A percentile compares a stretch with the other conserved stretches of the same genome.
phyloP scores from a whole-genome alignment of 148 eudicot species.

The Camellia japonica region DNA sequence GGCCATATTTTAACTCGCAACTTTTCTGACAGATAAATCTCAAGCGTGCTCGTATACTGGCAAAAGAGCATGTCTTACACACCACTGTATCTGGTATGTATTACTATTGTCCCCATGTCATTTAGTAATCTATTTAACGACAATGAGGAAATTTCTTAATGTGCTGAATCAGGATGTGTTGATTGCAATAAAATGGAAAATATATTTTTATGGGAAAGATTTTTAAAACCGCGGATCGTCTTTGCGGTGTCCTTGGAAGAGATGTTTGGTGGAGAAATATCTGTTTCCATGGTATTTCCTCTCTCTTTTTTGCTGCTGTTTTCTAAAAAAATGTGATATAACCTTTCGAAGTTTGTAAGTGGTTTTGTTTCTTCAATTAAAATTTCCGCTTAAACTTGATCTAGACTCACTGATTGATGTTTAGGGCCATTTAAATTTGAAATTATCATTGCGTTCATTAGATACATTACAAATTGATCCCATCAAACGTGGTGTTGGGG shows the following conservation, averaged over 20 bases:
- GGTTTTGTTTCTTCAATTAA: neutral
- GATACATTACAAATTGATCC: neutral
- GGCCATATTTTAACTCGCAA: neutral
- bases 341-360: neutral
- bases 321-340: neutral
- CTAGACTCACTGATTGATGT: neutral
- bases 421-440: neutral
- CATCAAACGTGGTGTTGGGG: no score
- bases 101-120: neutral
- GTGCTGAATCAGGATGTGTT: constrained; percentile 47
- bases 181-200: constrained; percentile 83
- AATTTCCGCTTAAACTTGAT: neutral
- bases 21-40: constrained; percentile 62
- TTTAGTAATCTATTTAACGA: neutral
- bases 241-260: constrained; percentile 78
- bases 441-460: neutral
- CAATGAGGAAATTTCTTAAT: neutral
- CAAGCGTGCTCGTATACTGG: constrained; percentile 93
- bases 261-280: constrained; percentile 52
- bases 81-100: constrained; percentile 58
- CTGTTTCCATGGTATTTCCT: constrained; percentile 52
- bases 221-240: constrained; percentile 65
- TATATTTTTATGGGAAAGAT: constrained; percentile 71
- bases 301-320: neutral
- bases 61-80: constrained; percentile 56